phyloP scores from a whole-genome alignment of 352 stramenopile species.

The Peronospora belbahrii region DNA sequence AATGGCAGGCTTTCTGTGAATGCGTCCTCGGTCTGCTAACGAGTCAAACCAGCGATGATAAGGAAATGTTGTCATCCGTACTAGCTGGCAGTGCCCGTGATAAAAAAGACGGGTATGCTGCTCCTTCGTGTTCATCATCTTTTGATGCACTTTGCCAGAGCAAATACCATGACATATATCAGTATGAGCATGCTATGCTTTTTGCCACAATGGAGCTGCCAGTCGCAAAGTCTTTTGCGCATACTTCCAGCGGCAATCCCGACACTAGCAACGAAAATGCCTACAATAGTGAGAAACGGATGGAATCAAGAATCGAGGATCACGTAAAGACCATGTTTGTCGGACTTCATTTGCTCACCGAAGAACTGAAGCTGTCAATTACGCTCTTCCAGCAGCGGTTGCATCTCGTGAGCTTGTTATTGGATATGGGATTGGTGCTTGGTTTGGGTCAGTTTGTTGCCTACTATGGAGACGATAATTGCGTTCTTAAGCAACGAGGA shows the following conservation, averaged over 20 bases:
- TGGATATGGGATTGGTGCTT: conserved; percentile 27
- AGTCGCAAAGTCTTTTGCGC: not conserved
- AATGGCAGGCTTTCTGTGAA: conserved; percentile 29
- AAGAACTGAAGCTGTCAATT: conserved; percentile 60
- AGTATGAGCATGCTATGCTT: conserved; percentile 34
- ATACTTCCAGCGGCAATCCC: not conserved
- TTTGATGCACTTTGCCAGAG: conserved; percentile 40
- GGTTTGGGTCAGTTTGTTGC: conserved; percentile 26
- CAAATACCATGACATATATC: conserved; percentile 39
- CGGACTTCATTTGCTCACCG: conserved; percentile 55
- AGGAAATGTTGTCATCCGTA: not conserved
- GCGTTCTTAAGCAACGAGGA: conserved; percentile 5
- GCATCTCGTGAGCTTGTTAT: conserved; percentile 32
- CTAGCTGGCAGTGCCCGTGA: not conserved
- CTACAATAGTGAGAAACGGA: not conserved
- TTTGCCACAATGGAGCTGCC: conserved; percentile 32
- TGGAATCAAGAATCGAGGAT: conserved; percentile 5
- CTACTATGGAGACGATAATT: conserved; percentile 53
- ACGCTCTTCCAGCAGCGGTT: conserved; percentile 21
- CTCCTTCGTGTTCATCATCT: conserved; percentile 10
- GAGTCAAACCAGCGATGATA: not conserved
- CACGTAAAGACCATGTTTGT: conserved; percentile 30
- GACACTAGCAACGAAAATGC: not conserved
- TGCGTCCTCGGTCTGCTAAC: conserved; percentile 10
- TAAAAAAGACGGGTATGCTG: conserved; percentile 1